These are phyloP conservation scores for Globomyces sp. DNA, from an alignment of 371 early-diverging fungal species.

Conservation along the genomic window DNA sequence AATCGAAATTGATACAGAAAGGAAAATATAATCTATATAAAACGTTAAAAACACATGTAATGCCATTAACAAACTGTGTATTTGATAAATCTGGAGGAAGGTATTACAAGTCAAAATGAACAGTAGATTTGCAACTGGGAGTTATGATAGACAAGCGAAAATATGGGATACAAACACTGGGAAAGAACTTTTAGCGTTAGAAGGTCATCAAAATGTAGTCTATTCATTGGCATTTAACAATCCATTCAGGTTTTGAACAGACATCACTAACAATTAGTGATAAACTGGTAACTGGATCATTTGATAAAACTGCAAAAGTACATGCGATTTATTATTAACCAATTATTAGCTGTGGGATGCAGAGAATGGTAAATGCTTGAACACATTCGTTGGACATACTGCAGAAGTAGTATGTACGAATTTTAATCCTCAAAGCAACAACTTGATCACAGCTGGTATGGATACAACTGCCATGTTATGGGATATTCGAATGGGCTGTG, in stretches of 20 bases:
- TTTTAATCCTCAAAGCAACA: conserved; percentile 32
- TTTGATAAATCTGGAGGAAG: conserved; percentile 40
- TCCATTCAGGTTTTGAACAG: conserved; percentile 24
- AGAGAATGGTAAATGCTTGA: conserved; percentile 37
- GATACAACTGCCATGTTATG: conserved; percentile 40
- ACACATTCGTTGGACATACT: conserved; percentile 39
- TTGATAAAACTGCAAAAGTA: conserved; percentile 47
- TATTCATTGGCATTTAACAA: conserved; percentile 43
- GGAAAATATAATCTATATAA: conserved; percentile 23
- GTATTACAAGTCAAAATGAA: no score
- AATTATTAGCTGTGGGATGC: conserved; percentile 35
- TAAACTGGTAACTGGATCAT: conserved; percentile 45
- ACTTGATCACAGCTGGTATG: conserved; percentile 43
- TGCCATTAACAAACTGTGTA: conserved; percentile 47
- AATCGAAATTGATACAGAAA: conserved; percentile 5
- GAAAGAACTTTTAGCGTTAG: conserved; percentile 30
- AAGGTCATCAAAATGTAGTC: conserved; percentile 48
- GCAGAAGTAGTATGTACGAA: conserved; percentile 41
- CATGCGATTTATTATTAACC: neutral
- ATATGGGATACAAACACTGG: conserved; percentile 37
- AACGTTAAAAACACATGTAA: conserved; percentile 32
- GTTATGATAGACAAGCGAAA: conserved; percentile 46
- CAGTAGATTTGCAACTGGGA: conserved; percentile 30
- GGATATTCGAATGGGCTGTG: conserved; percentile 42
- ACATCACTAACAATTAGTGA: conserved; percentile 24